Evolutionary conservation across 2,329 filamentous ascomycete genomes (phyloP).

Genomic region (Fusarium verrucosum): DNA sequence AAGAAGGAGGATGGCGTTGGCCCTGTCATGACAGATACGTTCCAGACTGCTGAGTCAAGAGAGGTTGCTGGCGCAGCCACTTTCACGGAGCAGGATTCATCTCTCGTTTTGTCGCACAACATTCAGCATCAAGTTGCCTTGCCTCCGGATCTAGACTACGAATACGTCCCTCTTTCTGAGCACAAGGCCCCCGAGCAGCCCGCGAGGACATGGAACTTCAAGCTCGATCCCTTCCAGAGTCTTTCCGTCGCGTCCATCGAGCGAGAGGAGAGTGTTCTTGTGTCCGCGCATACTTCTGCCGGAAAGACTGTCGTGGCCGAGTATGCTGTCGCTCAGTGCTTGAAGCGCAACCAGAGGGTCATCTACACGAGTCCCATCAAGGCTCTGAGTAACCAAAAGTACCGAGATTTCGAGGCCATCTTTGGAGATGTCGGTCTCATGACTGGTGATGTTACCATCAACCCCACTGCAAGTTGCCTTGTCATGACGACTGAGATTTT

Average conservation of each 20-base stretch:
- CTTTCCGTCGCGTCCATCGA: slow-evolving; percentile 95
- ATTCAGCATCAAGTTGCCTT: slow-evolving; percentile 98
- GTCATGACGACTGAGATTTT: slow-evolving; percentile 99
- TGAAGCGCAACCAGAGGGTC: slow-evolving; percentile 96
- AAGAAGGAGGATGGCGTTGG: slow-evolving; percentile 68
- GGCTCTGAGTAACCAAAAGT: slow-evolving; percentile 98
- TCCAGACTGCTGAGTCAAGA: slow-evolving; percentile 93
- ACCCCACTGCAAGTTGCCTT: slow-evolving; percentile 95
- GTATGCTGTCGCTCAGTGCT: slow-evolving; percentile 96
- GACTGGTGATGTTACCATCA: slow-evolving; percentile 99
- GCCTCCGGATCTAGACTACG: slow-evolving; percentile 91
- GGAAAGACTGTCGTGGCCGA: slow-evolving; percentile 99
- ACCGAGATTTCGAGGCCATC: slow-evolving; percentile 92
- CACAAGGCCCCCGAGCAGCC: slow-evolving; percentile 91
- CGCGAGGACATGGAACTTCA: slow-evolving; percentile 85
- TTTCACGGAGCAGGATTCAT: slow-evolving; percentile 69
- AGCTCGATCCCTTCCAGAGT: slow-evolving; percentile 96
- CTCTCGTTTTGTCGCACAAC: slow-evolving; percentile 91
- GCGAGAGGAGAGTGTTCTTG: slow-evolving; percentile 93
- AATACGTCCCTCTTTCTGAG: slow-evolving; percentile 92
- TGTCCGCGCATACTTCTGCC: slow-evolving; percentile 96
- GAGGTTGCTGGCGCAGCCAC: slow-evolving; percentile 85
- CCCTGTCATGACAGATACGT: slow-evolving; percentile 89
- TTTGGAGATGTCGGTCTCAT: slow-evolving; percentile 98
- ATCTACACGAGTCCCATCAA: slow-evolving; percentile 99